Percentiles rank a stretch among this genome's conserved stretches.
These are phyloP conservation scores for Colletotrichum sp. DNA, from an alignment of 2,329 filamentous ascomycete genomes.

Conservation along the genomic window DNA sequence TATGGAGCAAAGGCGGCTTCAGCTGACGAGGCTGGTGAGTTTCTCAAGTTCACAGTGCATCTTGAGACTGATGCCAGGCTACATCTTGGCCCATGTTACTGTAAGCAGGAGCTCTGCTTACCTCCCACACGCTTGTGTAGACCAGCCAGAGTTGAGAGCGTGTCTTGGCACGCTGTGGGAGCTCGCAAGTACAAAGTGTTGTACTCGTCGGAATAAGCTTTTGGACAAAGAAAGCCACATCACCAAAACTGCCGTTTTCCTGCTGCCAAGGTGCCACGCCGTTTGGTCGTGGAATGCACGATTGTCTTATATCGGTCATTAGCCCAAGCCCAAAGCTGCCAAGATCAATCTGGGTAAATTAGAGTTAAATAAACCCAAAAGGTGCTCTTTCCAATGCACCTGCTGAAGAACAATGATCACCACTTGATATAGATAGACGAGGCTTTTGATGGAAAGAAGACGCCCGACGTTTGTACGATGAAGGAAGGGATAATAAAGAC, in stretches of 20 bases:
- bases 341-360: background rate
- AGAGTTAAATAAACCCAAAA: background rate
- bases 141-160: background rate
- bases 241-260: background rate
- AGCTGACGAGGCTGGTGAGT: background rate
- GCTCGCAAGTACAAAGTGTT: background rate
- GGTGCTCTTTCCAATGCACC: background rate
- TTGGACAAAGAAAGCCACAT: background rate
- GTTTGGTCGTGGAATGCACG: background rate
- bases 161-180: background rate
- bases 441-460: background rate
- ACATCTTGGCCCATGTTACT: background rate
- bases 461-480: background rate
- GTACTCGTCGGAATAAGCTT: background rate
- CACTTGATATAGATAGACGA: background rate
- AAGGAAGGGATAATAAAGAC: background rate
- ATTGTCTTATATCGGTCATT: background rate
- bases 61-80: background rate
- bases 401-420: background rate
- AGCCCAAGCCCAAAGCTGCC: background rate
- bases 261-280: background rate
- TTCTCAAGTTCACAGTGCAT: background rate
- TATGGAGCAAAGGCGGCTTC: background rate
- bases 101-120: background rate
- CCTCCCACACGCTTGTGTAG: background rate